Evolutionary conservation across 768 basidiomycete species (phyloP).

Genomic region (Macrolepiota dolichaula): DNA sequence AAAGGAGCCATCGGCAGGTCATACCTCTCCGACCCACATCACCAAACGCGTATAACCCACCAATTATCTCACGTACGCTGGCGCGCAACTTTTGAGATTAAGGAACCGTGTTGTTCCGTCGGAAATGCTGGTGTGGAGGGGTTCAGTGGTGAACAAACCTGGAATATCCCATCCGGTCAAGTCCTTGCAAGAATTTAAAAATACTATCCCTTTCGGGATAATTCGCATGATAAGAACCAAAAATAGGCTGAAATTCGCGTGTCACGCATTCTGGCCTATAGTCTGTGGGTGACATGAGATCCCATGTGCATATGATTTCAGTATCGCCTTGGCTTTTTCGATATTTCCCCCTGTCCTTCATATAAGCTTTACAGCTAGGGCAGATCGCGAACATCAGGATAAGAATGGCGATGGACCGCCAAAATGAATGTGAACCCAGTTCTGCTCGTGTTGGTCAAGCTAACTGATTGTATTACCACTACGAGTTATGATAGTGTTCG

Average conservation of each 20-base stretch:
- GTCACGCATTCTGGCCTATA: not conserved
- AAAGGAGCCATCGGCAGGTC: not conserved
- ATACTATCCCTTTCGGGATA: not conserved
- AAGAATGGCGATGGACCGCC: not conserved
- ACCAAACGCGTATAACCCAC: not conserved
- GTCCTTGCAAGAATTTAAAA: not conserved
- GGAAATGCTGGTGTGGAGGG: not conserved
- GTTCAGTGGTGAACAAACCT: not conserved
- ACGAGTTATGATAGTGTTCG: not conserved
- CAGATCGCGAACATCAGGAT: not conserved
- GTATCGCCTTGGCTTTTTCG: no score
- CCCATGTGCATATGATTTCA: not conserved
- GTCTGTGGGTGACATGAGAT: not conserved
- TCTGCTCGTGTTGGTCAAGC: not conserved
- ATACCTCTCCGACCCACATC: not conserved
- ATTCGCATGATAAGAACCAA: not conserved
- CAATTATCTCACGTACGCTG: not conserved
- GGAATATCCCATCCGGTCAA: not conserved
- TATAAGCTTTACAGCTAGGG: not conserved
- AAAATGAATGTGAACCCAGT: not conserved
- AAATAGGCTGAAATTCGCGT: constrained; percentile 7
- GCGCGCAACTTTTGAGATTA: not conserved
- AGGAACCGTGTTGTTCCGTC: constrained; percentile 5
- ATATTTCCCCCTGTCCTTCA: no score
- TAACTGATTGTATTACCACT: not conserved